Evolutionary conservation across 179 eudicot genomes (phyloP).

Genomic region (Beta macrorhiza): DNA sequence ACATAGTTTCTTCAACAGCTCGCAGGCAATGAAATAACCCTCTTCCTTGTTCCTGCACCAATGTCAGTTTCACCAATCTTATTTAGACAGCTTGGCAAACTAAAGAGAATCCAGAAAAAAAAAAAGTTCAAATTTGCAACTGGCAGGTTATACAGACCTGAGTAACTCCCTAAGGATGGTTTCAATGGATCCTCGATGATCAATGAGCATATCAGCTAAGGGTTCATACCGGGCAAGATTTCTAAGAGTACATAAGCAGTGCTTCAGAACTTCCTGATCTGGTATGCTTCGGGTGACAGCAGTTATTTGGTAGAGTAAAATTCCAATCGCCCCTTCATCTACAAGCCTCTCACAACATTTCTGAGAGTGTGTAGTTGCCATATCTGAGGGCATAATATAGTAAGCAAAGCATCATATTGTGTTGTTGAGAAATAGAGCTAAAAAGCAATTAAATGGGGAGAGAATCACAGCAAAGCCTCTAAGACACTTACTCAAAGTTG

Average conservation of each 20-base stretch:
- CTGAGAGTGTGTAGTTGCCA: constrained; percentile 80
- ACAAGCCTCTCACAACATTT: constrained; percentile 93
- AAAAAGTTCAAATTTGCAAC: constrained; percentile 3
- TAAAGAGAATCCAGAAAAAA: not conserved
- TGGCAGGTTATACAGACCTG: constrained; percentile 41
- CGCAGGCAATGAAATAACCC: constrained; percentile 75
- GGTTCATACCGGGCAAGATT: constrained; percentile 74
- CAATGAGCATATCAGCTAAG: constrained; percentile 58
- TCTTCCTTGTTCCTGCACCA: constrained; percentile 88
- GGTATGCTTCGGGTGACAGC: constrained; percentile 94
- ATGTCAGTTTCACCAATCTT: not conserved
- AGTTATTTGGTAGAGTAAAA: constrained; percentile 62
- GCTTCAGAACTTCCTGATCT: constrained; percentile 84
- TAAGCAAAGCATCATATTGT: not conserved
- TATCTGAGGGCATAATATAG: constrained; percentile 39
- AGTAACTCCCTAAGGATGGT: constrained; percentile 63
- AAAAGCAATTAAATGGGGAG: not conserved
- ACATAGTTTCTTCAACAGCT: constrained; percentile 69
- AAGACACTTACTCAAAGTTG: constrained; percentile 64
- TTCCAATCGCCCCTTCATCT: constrained; percentile 78
- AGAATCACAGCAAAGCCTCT: not conserved
- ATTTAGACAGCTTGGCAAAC: constrained; percentile 1
- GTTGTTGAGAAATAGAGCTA: not conserved
- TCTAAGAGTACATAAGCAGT: constrained; percentile 74
- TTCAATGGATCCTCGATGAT: constrained; percentile 49